A percentile compares a stretch with the other conserved stretches of the same genome.
Evolutionary conservation across 2,329 filamentous ascomycete species (phyloP).

Genomic region (Chlorencoelia australis): DNA sequence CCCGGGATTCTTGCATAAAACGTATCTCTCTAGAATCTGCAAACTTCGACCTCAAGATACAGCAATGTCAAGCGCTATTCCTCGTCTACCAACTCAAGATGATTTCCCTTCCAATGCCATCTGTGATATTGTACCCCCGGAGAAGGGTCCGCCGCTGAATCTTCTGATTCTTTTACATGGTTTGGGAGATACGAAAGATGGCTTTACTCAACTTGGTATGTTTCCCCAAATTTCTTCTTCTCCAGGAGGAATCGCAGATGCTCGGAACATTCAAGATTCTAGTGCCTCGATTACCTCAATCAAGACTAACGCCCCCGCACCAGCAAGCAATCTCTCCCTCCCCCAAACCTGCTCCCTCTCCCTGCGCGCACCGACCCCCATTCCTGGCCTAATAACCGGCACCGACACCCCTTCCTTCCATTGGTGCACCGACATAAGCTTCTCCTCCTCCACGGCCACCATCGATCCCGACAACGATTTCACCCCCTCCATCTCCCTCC

Average conservation of each 20-base stretch:
- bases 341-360: conserved; percentile 56
- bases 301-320: background rate
- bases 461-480: conserved; percentile 47
- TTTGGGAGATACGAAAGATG: conserved; percentile 50
- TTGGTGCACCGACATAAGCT: conserved; percentile 49
- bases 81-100: conserved; percentile 28
- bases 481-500: conserved; percentile 30
- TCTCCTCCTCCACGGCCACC: conserved; percentile 39
- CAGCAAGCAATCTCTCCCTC: conserved; percentile 44
- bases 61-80: too few relatives aligned
- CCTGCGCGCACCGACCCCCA: conserved; percentile 46
- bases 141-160: conserved; percentile 38
- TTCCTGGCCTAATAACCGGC: conserved; percentile 42
- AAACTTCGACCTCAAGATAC: too few relatives aligned
- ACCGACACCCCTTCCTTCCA: conserved; percentile 34
- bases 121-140: conserved; percentile 26
- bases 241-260: background rate
- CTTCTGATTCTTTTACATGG: conserved; percentile 59
- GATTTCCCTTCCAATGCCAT: conserved; percentile 38
- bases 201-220: conserved; percentile 45
- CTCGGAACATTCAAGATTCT: background rate
- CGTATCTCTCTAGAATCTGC: too few relatives aligned
- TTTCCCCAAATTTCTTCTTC: too few relatives aligned
- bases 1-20: too few relatives aligned
- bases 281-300: background rate